Evolutionary conservation across 495 filamentous ascomycete genomes (phyloP), one percentile per base, ranked within the genome.

Genomic region (Neurospora sp.): DNA sequence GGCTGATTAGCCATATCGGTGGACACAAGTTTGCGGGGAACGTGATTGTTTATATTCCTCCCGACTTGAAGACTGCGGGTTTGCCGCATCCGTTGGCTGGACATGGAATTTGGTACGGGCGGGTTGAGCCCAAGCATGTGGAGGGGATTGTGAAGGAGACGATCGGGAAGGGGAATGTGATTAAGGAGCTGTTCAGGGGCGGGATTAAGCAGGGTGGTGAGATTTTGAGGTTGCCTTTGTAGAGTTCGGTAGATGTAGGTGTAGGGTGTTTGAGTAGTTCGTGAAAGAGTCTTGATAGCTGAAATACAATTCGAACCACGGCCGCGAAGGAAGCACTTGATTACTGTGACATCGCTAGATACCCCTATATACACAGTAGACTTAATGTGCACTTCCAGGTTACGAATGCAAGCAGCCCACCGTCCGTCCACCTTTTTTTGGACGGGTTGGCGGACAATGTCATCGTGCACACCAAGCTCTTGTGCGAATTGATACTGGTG

Each of bases 21-120:
- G 95, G 95, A 1, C 95, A 98, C 76, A 96, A 96, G 74, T 97
- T 91, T 77, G 95, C 95, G 0, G 95, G 95, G 4, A 98, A 98
- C 83, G 90, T 97, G 16, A 94, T 98, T 69, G 82, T 98, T 1
- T 98, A 97, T 79, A 82, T 97, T 4, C 95, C 95, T 4, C 90
- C 90, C 4, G 72, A 73, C 0, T 70, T 84, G 48, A 84, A 79
- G 75, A 14, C 3, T 37, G 82, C 39, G 35, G 78, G 76, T 1
- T 74, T 81, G 70, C 65, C 48, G n/a, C 85, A 89, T 80, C 85
- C 89, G 22, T 81, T 97, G 72, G 91, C 89, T 1, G 94, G 94
- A 1, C 89, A 88, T 77, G 94, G 95, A 0, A 90, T 98, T 40
- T 98, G 95, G 95, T 98, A 98, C 83, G 95, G 94, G 1, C 84